Evolutionary conservation across 371 early-diverging fungal genomes (phyloP).

Genomic region (Rhizopus sp.): DNA sequence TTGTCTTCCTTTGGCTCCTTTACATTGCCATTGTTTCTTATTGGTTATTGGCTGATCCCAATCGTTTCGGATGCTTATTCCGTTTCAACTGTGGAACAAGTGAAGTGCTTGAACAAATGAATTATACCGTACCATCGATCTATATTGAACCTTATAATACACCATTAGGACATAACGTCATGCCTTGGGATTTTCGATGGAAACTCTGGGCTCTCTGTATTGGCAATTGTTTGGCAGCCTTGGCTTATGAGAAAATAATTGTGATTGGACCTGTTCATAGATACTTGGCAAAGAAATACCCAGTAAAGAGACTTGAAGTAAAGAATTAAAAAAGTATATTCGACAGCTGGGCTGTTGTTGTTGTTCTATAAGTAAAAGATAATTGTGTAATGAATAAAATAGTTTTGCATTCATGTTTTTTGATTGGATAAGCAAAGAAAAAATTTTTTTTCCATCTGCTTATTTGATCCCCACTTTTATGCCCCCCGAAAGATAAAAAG

Average conservation of each 20-base stretch:
- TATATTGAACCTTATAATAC: slow-evolving; percentile 59
- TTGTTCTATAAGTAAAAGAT: neutral
- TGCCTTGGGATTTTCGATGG: slow-evolving; percentile 63
- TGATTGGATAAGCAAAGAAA: neutral
- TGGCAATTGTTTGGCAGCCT: slow-evolving; percentile 32
- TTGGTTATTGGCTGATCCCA: slow-evolving; percentile 68
- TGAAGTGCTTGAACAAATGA: slow-evolving; percentile 38
- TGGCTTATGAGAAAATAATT: slow-evolving; percentile 32
- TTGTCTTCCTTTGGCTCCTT: slow-evolving; percentile 54
- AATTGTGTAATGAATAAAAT: neutral
- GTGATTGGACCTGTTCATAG: slow-evolving; percentile 42
- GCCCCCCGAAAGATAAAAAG: slow-evolving; percentile 4
- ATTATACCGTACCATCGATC: slow-evolving; percentile 43
- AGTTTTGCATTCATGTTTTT: neutral
- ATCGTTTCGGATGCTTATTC: slow-evolving; percentile 68
- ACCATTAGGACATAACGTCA: slow-evolving; percentile 67
- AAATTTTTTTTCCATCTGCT: slow-evolving; percentile 15
- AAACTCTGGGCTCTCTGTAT: slow-evolving; percentile 50
- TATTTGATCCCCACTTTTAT: slow-evolving; percentile 11
- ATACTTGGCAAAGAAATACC: slow-evolving; percentile 34
- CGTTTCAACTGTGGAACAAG: slow-evolving; percentile 73
- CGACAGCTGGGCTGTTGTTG: slow-evolving; percentile 3
- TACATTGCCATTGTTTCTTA: slow-evolving; percentile 58
- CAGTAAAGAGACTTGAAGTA: slow-evolving; percentile 33
- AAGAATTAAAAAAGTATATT: slow-evolving; percentile 17